Conservation (phyloP, 1,284 basidiomycete genomes). For the Cutaneotrichosporon mucoides region DNA sequence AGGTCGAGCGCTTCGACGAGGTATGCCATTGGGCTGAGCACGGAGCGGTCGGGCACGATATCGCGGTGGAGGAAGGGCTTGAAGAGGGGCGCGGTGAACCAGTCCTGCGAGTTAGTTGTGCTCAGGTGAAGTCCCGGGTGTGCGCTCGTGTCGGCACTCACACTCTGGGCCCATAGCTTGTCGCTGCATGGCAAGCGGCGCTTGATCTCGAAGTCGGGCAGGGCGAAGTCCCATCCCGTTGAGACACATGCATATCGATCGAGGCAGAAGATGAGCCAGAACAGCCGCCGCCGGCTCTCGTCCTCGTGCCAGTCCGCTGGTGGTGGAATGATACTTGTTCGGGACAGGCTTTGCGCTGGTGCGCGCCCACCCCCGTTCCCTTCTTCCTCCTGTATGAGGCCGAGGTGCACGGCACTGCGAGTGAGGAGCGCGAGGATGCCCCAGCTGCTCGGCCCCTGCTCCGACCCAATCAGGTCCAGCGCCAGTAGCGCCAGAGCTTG, state of each 20-base stretch:
- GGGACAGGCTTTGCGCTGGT: constrained; percentile 30
- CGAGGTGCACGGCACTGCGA: constrained; percentile 45
- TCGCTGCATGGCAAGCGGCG: constrained; percentile 44
- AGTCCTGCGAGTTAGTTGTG: constrained; percentile 27
- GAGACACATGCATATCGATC: constrained; percentile 48
- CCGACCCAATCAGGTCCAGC: constrained; percentile 46
- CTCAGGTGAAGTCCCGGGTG: too few relatives aligned
- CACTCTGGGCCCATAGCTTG: constrained; percentile 36
- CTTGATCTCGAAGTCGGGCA: constrained; percentile 45
- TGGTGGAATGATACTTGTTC: constrained; percentile 45
- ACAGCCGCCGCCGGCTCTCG: constrained; percentile 43
- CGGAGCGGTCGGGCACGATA: constrained; percentile 12
- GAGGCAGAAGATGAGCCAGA: constrained; percentile 48
- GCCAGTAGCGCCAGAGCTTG: constrained; percentile 48
- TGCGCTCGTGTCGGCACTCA: constrained; percentile 19
- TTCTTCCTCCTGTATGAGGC: constrained; percentile 40
- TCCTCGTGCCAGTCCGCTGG: constrained; percentile 45
- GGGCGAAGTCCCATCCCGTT: constrained; percentile 49
- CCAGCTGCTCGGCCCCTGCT: constrained; percentile 47
- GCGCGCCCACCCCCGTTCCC: not conserved
- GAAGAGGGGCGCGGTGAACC: constrained; percentile 41
- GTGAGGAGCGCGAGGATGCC: constrained; percentile 47
- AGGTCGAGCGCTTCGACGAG: constrained; percentile 48
- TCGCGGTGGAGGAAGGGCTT: constrained; percentile 36
- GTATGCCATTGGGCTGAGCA: constrained; percentile 42